Evolutionary conservation across 495 filamentous ascomycete genomes (phyloP), one percentile per base, ranked within the genome.

Genomic region (Tuber indicum): DNA sequence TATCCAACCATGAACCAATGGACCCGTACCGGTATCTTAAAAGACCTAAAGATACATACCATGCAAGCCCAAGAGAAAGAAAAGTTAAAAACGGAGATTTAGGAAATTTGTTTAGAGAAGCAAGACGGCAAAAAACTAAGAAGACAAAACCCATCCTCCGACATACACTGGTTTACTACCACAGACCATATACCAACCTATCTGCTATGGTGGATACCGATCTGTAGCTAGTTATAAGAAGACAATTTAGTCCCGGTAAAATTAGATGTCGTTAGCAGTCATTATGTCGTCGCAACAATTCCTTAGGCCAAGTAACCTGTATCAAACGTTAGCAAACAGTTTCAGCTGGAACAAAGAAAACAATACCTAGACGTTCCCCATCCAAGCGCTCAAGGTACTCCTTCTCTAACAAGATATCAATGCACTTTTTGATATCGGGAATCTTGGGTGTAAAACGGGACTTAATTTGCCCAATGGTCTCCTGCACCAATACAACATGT

Each of bases 361-460:
- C 90, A 84, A 96, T 97, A 74, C 96, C 93, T 73, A 99, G 89
- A 78, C 98, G 94, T 79, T 98, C 95, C 52, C 93, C 93, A 46
- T 97, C 95, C 76, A 97, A 85, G 45, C 96, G 91, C 87, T 99
- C 96, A 72, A 99, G 89, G 84, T 99, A 99, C 85, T 99, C 96
- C 87, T 99, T 99, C 87, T 99, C 96, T 77, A 99, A 92, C 62
- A 99, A 88, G 80, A 97, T 97, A 85, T 99, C 96, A 82, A 99
- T 98, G 85, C 95, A 97, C 87, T 97, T 98, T 87, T 99, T 99
- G 89, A 99, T 98, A 80, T 99, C 96, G 8, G 89, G 87, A 36
- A 98, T 88, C 85, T 97, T 95, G 41, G 96, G 96, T 49, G 92
- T 90, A 87, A 99, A 99, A 72, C 96, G 93, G n/a, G 88, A 89